Conservation (phyloP, 2,329 filamentous ascomycete species). For the Bipolaris sorokiniana region DNA sequence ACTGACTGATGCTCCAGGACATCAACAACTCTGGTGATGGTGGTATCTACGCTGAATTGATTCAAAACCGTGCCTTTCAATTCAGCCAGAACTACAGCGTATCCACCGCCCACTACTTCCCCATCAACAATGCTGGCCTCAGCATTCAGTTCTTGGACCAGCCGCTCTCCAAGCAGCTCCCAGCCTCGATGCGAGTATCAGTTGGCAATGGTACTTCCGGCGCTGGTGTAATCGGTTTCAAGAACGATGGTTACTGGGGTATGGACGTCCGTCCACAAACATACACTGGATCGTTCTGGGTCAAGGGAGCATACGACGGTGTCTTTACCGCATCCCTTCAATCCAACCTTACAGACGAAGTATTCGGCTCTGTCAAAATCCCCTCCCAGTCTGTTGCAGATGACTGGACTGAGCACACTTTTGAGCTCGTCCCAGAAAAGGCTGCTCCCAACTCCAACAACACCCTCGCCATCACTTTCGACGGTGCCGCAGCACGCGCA, state of each 20-base stretch:
- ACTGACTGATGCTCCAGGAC: conserved; percentile 25
- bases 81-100: conserved; percentile 40
- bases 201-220: conserved; percentile 42
- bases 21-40: conserved; percentile 75
- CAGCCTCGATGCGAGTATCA: conserved; percentile 52
- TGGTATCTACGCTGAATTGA: conserved; percentile 73
- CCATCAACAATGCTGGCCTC: conserved; percentile 45
- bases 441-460: conserved; percentile 57
- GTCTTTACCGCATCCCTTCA: conserved; percentile 50
- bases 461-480: conserved; percentile 59
- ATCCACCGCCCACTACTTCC: conserved; percentile 37
- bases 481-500: conserved; percentile 40
- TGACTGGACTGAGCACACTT: conserved; percentile 52
- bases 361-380: conserved; percentile 48
- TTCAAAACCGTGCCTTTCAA: conserved; percentile 75
- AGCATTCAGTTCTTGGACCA: conserved; percentile 48
- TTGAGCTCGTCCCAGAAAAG: conserved; percentile 44
- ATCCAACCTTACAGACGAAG: conserved; percentile 51
- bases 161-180: conserved; percentile 55
- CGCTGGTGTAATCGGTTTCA: conserved; percentile 54
- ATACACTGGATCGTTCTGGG: conserved; percentile 60
- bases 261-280: conserved; percentile 57
- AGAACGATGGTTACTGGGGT: conserved; percentile 60
- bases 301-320: conserved; percentile 47
- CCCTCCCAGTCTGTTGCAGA: conserved; percentile 38